Evolutionary conservation across 345 rosid species (phyloP).

Genomic region (Ceriops zippeliana): DNA sequence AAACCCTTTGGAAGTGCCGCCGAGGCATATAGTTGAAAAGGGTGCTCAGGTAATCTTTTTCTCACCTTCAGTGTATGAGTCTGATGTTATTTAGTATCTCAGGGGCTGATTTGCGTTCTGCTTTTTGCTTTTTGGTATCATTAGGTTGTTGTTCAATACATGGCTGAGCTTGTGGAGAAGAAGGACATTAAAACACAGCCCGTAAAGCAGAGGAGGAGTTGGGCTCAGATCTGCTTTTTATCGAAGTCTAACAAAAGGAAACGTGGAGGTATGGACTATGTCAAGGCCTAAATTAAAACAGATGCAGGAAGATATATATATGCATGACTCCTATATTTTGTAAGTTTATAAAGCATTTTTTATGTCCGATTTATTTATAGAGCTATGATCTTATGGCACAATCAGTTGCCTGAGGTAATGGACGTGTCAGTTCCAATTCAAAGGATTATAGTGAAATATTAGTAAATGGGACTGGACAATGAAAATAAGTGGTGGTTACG

Average conservation of each 20-base stretch:
- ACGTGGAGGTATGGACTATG: conserved; percentile 61
- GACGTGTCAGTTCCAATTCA: background rate
- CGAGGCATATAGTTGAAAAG: conserved; percentile 59
- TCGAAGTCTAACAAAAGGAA: conserved; percentile 90
- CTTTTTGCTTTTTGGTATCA: conserved; percentile 14
- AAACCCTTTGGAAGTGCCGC: conserved; percentile 91
- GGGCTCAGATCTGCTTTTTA: conserved; percentile 91
- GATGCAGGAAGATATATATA: background rate
- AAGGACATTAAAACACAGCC: conserved; percentile 51
- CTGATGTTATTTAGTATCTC: background rate
- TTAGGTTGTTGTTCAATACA: conserved; percentile 86
- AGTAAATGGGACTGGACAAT: too few species aligned
- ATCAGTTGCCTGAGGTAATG: background rate
- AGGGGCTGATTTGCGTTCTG: background rate
- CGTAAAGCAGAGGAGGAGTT: conserved; percentile 78
- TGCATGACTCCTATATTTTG: conserved; percentile 22
- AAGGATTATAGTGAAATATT: background rate
- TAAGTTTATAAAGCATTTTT: conserved; percentile 21
- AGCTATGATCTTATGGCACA: background rate
- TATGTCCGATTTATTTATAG: background rate
- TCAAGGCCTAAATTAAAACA: conserved; percentile 40
- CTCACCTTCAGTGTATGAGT: background rate
- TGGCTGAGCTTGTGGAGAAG: conserved; percentile 64
- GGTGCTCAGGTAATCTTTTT: conserved; percentile 79
- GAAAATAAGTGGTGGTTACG: background rate